Conservation (phyloP, 2,329 filamentous ascomycete species). For the Cadophora sp. region DNA sequence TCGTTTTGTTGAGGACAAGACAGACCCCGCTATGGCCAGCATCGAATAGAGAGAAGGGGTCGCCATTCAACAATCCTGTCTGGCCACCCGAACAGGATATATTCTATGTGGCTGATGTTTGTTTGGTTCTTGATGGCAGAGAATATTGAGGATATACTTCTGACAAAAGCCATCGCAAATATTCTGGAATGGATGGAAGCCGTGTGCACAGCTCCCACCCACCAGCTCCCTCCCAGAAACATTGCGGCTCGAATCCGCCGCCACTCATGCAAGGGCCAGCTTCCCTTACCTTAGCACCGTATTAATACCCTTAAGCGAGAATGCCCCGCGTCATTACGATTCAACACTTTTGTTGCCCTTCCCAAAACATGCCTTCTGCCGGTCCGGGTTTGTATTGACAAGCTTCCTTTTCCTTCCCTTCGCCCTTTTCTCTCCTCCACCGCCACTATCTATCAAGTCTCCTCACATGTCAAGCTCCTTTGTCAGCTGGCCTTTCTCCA, state of each 20-base stretch:
- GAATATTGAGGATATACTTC: conserved; percentile 12
- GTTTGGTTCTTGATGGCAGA: neutral
- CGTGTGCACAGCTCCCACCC: neutral
- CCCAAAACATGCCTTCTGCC: conserved; percentile 2
- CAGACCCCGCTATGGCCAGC: conserved; percentile 7
- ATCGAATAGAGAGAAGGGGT: neutral
- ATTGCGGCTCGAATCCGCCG: neutral
- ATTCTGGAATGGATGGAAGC: neutral
- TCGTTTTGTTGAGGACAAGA: conserved; percentile 19
- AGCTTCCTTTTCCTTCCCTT: neutral
- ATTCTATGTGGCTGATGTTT: too few relatives aligned
- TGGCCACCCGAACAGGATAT: neutral
- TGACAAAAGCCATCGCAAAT: neutral
- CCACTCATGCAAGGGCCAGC: conserved; percentile 5
- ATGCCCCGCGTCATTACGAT: conserved; percentile 5
- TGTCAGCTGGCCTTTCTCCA: conserved; percentile 10
- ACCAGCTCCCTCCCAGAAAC: too few relatives aligned
- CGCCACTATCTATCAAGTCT: neutral
- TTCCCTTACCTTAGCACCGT: too few relatives aligned
- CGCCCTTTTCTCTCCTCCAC: neutral
- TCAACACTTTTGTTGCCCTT: conserved; percentile 12
- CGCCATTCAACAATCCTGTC: neutral
- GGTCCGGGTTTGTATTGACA: conserved; percentile 2
- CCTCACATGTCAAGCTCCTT: conserved; percentile 19
- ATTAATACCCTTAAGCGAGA: neutral